Evolutionary conservation across 495 filamentous ascomycete genomes (phyloP).

Genomic region (Aspergillus carlsbadensis): DNA sequence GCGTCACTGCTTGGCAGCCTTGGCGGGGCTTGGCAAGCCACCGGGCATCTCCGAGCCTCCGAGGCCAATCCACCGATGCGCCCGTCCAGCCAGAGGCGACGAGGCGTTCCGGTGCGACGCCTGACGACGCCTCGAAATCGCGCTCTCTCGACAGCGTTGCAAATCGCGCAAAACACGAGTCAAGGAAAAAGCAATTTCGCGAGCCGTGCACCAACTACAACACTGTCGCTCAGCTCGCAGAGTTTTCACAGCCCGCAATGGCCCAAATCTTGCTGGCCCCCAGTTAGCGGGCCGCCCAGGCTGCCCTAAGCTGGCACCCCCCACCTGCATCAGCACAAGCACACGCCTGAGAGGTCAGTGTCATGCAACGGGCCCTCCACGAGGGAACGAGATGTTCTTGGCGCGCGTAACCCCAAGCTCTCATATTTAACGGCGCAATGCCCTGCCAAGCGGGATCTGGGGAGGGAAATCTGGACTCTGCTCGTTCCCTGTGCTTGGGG

Average conservation of each 20-base stretch:
- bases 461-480: background rate
- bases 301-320: background rate
- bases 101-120: too few relatives aligned
- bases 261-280: background rate
- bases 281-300: background rate
- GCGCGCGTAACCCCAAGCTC: background rate
- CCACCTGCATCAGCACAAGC: background rate
- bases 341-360: background rate
- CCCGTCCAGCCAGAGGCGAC: too few relatives aligned
- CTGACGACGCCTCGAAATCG: background rate
- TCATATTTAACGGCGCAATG: background rate
- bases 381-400: background rate
- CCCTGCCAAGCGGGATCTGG: background rate
- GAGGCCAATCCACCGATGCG: too few relatives aligned
- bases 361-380: background rate
- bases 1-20: constrained; percentile 2
- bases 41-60: background rate
- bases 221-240: background rate
- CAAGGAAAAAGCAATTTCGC: too few relatives aligned
- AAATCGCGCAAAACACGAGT: background rate
- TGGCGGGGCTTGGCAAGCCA: background rate
- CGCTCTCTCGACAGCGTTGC: background rate
- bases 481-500: background rate
- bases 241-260: background rate
- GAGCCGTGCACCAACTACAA: too few relatives aligned